A percentile compares a stretch with the other conserved stretches of the same genome.
Conservation (phyloP, 2,329 filamentous ascomycete species). For the Aspergillus uvarum region DNA sequence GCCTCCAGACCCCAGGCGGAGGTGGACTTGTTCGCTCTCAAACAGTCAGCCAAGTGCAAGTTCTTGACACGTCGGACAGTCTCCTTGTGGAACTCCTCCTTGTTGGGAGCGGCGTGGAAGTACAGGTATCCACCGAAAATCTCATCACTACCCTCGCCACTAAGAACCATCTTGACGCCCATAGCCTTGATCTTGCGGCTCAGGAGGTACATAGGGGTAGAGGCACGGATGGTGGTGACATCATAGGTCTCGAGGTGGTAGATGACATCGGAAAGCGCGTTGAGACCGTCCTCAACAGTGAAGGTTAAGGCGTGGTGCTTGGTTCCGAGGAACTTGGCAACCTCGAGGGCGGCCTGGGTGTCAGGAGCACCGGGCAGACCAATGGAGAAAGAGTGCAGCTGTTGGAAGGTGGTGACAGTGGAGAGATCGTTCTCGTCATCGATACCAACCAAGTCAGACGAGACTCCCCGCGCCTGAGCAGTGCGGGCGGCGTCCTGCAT, state of each 20-base stretch:
- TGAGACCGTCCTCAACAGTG: constrained; percentile 93
- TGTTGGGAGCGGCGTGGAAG: constrained; percentile 92
- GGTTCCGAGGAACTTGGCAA: constrained; percentile 94
- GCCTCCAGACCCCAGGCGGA: constrained; percentile 97
- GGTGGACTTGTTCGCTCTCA: constrained; percentile 98
- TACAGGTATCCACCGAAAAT: constrained; percentile 98
- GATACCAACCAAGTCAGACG: constrained; percentile 76
- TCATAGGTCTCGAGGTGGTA: constrained; percentile 98
- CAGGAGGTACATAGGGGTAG: constrained; percentile 96
- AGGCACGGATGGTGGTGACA: constrained; percentile 96
- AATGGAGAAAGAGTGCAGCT: constrained; percentile 98
- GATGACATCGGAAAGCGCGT: constrained; percentile 95
- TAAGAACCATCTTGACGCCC: constrained; percentile 99
- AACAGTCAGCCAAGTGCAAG: constrained; percentile 91
- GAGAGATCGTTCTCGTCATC: constrained; percentile 88
- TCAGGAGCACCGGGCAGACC: constrained; percentile 91
- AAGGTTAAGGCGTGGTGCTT: constrained; percentile 99
- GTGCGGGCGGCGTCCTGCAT: constrained; percentile 63
- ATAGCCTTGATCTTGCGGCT: constrained; percentile 99
- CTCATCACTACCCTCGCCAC: constrained; percentile 94
- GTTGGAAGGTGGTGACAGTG: constrained; percentile 85
- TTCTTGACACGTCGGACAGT: constrained; percentile 94
- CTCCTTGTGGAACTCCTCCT: constrained; percentile 91
- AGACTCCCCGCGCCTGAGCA: constrained; percentile 46
- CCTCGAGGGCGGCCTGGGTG: constrained; percentile 85